Evolutionary conservation across 164 flowering plant genomes (phyloP), one percentile per base, ranked within the genome.

Genomic region (Tinospora cordifolia): DNA sequence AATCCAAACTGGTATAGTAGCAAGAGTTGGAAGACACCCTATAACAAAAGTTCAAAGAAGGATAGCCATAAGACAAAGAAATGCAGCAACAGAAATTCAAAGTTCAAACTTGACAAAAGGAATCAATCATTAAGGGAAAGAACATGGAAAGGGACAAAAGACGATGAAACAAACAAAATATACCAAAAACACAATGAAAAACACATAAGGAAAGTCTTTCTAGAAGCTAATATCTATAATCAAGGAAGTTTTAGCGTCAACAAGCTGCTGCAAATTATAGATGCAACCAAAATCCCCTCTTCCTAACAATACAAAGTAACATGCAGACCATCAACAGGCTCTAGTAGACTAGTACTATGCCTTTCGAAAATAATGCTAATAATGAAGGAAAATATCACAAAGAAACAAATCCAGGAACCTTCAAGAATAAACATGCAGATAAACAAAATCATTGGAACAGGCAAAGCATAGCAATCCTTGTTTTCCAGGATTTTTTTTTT

Each of bases 1-100:
- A 85, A 93, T 90, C 98, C 98, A 93, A 49, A 93, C 87, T 9
- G 98, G 98, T 71, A 93, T 93, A 1, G 99, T 94, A 27, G 93
- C 93, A 73, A 94, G 90, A 36, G 99, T 94, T 19, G 99, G 99
- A 51, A 94, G 79, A 82, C 99, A 94, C 70, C 99, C 99, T 93
- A 79, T 54, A 24, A 66, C 1, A 58, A 71, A 44, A 13, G 36
- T 30, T 30, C 36, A 30, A 30, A 30, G 36, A 30, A 76, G 24
- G 40, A 67, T 40, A 15, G 21, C n/a, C 34, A 21, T 24, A 4
- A 68, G 30, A 12, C 7, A 25, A 66, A 24, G 63, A 63, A 21
- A 44, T 21, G 9, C 21, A 47, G 22, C 40, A 14, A 36, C n/a
- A 21, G 22, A 30, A 66, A 51, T 8, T 54, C 47, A 9, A 30